These are phyloP conservation scores for Lipomyces oligophaga DNA, from an alignment of 805 yeast genomes.

Conservation along the genomic window DNA sequence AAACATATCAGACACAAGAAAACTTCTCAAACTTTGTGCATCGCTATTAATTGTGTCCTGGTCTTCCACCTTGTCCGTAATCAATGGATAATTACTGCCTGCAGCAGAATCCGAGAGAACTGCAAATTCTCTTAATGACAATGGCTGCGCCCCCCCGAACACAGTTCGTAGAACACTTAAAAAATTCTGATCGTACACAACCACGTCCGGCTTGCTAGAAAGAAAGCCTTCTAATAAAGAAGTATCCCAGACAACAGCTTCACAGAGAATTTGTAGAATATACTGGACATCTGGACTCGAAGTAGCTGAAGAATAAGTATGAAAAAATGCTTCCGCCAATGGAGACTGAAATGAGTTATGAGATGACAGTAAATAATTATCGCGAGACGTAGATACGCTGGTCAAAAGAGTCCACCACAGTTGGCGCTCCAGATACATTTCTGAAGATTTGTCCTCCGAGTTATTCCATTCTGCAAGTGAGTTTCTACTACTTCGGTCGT, in stretches of 20 bases:
- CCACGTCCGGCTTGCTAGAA: constrained; percentile 12
- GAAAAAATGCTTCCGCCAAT: constrained; percentile 9
- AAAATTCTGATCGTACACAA: constrained; percentile 18
- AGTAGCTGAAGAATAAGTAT: constrained; percentile 4
- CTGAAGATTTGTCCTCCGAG: constrained; percentile 20
- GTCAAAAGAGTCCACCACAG: constrained; percentile 21
- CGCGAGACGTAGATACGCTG: constrained; percentile 6
- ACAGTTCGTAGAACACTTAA: constrained; percentile 19
- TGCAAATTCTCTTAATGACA: constrained; percentile 18
- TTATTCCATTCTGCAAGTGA: too few species aligned
- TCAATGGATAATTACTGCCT: not conserved
- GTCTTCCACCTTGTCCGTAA: constrained; percentile 1
- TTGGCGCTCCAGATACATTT: constrained; percentile 16
- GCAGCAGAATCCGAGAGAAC: constrained; percentile 9
- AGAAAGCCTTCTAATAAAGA: constrained; percentile 30
- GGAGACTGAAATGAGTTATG: constrained; percentile 12
- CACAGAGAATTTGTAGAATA: constrained; percentile 32
- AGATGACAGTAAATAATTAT: constrained; percentile 13
- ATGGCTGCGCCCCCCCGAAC: constrained; percentile 14
- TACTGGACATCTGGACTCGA: constrained; percentile 17
- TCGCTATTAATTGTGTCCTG: not conserved
- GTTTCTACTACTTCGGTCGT: too few species aligned
- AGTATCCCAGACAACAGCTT: constrained; percentile 40
- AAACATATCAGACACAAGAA: constrained; percentile 8
- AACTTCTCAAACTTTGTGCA: constrained; percentile 6